A percentile compares a stretch with the other conserved stretches of the same genome.
Conservation (phyloP, 2,329 filamentous ascomycete species). For the Chrysosphaeria jannelii region DNA sequence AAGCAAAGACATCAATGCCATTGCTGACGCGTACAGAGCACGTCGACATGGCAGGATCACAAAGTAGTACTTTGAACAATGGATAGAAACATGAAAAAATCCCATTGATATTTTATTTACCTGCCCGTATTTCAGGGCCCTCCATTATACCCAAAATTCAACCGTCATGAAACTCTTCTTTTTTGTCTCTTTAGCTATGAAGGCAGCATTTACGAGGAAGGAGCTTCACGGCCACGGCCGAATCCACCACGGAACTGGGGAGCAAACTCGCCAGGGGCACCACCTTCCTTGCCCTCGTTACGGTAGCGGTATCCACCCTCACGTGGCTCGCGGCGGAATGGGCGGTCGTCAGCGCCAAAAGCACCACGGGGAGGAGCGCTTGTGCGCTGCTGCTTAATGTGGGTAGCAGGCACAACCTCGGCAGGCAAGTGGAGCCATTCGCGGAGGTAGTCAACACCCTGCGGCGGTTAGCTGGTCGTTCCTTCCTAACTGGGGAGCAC, state of each 20-base stretch:
- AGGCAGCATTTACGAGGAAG: conserved; percentile 24
- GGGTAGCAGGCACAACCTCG: conserved; percentile 96
- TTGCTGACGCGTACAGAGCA: too few species aligned
- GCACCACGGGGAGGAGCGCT: conserved; percentile 96
- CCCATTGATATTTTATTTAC: too few species aligned
- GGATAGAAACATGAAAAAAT: too few species aligned
- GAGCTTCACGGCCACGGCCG: conserved; percentile 60
- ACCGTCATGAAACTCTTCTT: too few species aligned
- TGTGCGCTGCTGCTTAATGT: conserved; percentile 99
- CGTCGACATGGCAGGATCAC: too few species aligned
- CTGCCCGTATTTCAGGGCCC: too few species aligned
- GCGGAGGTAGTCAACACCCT: conserved; percentile 99
- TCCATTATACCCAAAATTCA: too few species aligned
- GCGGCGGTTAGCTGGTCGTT: conserved; percentile 9
- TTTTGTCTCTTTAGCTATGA: not conserved
- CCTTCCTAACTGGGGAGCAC: too few species aligned
- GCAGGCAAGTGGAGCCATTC: conserved; percentile 99
- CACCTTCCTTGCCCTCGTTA: conserved; percentile 73
- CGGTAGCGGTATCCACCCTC: conserved; percentile 82
- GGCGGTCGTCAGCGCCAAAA: conserved; percentile 64
- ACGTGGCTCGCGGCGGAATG: conserved; percentile 60
- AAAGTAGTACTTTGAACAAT: too few species aligned
- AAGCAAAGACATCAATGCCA: too few species aligned
- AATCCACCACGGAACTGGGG: conserved; percentile 79
- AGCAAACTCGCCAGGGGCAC: conserved; percentile 72